These are phyloP conservation scores for Nicotiana undulata DNA, from an alignment of 257 asterid genomes.

Conservation along the genomic window DNA sequence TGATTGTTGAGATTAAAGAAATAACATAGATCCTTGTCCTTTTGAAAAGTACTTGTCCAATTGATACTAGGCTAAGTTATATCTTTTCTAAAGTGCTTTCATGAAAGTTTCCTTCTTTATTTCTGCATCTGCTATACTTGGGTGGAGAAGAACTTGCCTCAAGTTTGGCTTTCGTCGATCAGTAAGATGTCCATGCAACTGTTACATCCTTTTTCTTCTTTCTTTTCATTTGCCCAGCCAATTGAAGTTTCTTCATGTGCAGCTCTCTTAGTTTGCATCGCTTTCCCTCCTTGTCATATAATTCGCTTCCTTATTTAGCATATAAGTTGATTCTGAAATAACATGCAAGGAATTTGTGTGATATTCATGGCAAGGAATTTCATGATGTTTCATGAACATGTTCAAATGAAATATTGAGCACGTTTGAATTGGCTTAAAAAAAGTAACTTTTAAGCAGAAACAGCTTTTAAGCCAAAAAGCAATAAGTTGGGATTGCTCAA, in stretches of 20 bases:
- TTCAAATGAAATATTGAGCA: background rate
- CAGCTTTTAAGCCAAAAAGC: no score
- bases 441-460: no score
- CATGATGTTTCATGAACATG: background rate
- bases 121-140: background rate
- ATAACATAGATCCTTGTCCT: background rate
- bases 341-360: background rate
- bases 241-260: background rate
- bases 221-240: background rate
- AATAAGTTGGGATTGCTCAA: no score
- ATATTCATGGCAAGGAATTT: background rate
- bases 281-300: background rate
- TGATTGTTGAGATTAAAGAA: background rate
- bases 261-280: background rate
- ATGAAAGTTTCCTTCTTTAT: background rate
- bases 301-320: background rate
- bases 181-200: background rate
- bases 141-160: background rate
- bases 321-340: background rate
- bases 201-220: background rate
- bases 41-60: no score
- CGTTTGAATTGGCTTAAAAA: no score
- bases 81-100: background rate
- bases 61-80: no score
- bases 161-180: background rate